Base-by-base conservation (phyloP, 805 yeast genomes). In the Wickerhamiella kurtzmanii region DNA sequence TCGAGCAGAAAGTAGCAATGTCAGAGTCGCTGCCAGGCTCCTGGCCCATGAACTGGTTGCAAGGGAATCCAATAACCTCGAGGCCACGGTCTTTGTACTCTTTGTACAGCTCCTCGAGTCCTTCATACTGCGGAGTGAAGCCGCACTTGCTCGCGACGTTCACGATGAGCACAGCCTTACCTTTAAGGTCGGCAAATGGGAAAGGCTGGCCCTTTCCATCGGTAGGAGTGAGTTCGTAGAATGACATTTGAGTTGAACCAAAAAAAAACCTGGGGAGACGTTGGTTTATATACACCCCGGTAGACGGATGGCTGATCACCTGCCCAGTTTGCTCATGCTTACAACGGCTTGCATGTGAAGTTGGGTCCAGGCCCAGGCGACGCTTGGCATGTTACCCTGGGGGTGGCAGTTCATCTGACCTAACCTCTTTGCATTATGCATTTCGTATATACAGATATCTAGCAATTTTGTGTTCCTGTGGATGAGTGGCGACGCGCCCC, bases 61-160 rank as follows among this genome's bases (percentile, higher is more conserved):
- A 83, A 32, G 96, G 96, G 74, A 88, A 87, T 0, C 88, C 96
- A 28, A 87, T 52, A 25, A 87, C 71, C 41, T 67, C 76, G 22
- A 88, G 68, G 1, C 83, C 94, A 52, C 72, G 58, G 43, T 73
- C 75, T 48, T 73, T 67, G 66, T 80, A 83, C 61, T 77, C 76
- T 52, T 77, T 66, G 67, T 84, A 78, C 15, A 87, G 65, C 42
- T 64, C 67, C 65, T 87, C 89, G 22, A 87, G 66, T 46, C 81
- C 92, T 48, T 71, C 68, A 62, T 81, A 82, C 64, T 86, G 95
- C 47, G 85, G 80, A 4, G 92, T 79, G 65, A 77, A 78, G 9
- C 78, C 79, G 62, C 94, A 84, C 67, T 85, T 82, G 60, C 89
- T 80, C 19, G 96, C 96, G 36, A 85, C 92, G 64, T 86, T 86